Base-by-base conservation (phyloP, 2,329 filamentous ascomycete genomes). In the Metarhizium album region DNA sequence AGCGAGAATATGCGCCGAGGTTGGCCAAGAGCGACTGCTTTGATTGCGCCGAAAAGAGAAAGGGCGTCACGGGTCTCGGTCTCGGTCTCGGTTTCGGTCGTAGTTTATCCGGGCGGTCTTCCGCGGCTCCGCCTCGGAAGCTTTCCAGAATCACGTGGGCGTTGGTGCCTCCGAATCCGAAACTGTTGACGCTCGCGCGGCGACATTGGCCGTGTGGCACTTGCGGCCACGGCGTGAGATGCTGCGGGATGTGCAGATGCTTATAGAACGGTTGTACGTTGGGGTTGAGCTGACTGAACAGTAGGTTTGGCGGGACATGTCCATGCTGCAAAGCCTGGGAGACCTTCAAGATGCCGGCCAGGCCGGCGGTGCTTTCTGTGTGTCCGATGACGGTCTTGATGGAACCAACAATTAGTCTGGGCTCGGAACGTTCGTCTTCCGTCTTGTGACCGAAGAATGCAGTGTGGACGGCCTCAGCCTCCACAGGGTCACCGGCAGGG, bases 161-260 rank as follows among this genome's bases (percentile, higher is more conserved):
- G 46, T 75, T 75, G 1, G 72, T 73, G 31, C 74, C 74, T 5
- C 74, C 74, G 55, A 71, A 76, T 2, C 74, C 74, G 54, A 76
- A 77, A 40, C 66, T 70, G 58, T 75, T 75, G 47, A 76, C 64
- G 51, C 69, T 2, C 71, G 65, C 33, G 16, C 23, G 29, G 4
- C 6, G 9, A 4, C 27, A n/a, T 22, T 35, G 14, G 24, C 29
- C 16, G 47, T 4, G 33, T 61, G 62, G 61, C 60, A 63, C 13
- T 59, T 51, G 13, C 37, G 51, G n/a, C n/a, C n/a, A n/a, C n/a
- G n/a, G n/a, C n/a, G n/a, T n/a, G n/a, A n/a, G n/a, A n/a, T 7
- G 55, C 8, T 11, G 55, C 49, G 1, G 56, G 13, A 65, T 52
- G 31, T 56, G 33, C 2, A 65, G 52, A 2, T 54, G 47, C 1